A percentile compares a stretch with the other conserved stretches of the same genome.
Conservation (phyloP, 345 rosid genomes). For the Draba incana region DNA sequence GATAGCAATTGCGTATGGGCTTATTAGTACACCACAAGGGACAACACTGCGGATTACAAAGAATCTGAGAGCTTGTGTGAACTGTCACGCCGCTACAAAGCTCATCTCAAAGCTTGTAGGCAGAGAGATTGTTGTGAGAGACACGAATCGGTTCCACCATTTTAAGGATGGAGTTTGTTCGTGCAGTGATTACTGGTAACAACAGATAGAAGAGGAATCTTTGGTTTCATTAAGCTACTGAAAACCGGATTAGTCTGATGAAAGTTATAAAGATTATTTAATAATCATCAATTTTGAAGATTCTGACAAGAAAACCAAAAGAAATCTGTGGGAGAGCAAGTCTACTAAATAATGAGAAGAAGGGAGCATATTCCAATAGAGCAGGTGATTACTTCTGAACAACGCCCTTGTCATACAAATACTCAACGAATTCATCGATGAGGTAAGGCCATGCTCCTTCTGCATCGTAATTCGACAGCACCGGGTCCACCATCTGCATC, state of each 20-base stretch:
- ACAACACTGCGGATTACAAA: constrained; percentile 58
- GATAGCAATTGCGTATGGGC: constrained; percentile 69
- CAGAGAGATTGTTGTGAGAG: constrained; percentile 66
- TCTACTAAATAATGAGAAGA: constrained; percentile 29
- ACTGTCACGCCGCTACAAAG: constrained; percentile 70
- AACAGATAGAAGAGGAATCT: neutral
- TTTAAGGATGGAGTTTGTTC: constrained; percentile 62
- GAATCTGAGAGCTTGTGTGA: constrained; percentile 67
- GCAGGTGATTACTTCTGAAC: constrained; percentile 40
- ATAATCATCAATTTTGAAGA: constrained; percentile 33
- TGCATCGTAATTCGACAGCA: constrained; percentile 73
- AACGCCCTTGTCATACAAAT: constrained; percentile 68
- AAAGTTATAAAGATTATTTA: constrained; percentile 37
- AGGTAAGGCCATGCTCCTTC: constrained; percentile 99
- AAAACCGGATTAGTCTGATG: constrained; percentile 19
- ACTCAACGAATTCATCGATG: constrained; percentile 95
- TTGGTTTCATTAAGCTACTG: constrained; percentile 4
- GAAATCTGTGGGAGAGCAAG: constrained; percentile 28
- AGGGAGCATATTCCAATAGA: constrained; percentile 13
- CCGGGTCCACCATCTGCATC: constrained; percentile 66
- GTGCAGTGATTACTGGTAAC: constrained; percentile 56
- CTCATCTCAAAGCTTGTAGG: constrained; percentile 57
- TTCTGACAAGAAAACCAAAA: constrained; percentile 31
- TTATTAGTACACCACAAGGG: constrained; percentile 61
- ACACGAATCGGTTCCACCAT: constrained; percentile 72